These are phyloP conservation scores for Creolimax fragrantissima DNA, from an alignment of 78 protist species.

Conservation along the genomic window DNA sequence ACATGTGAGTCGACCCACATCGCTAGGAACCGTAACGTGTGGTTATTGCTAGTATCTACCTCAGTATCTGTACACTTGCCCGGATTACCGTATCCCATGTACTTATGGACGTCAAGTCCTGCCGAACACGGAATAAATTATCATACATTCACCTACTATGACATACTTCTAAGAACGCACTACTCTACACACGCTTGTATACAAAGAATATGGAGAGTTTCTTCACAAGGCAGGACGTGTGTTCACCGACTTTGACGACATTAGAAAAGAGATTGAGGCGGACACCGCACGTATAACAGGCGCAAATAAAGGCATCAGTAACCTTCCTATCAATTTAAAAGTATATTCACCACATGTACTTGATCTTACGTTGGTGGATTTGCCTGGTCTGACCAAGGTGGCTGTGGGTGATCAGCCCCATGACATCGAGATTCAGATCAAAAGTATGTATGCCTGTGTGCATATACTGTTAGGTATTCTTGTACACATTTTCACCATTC, in stretches of 20 bases:
- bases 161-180: too few species aligned
- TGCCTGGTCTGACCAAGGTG: slow-evolving; percentile 86
- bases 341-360: slow-evolving; percentile 85
- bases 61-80: too few species aligned
- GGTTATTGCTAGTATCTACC: too few species aligned
- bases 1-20: too few species aligned
- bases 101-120: too few species aligned
- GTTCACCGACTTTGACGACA: slow-evolving; percentile 1
- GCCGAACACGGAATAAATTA: too few species aligned
- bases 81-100: too few species aligned
- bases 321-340: slow-evolving; percentile 82
- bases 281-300: slow-evolving; percentile 84
- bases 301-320: slow-evolving; percentile 62
- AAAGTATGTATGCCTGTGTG: neutral
- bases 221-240: neutral
- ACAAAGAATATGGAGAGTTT: slow-evolving; percentile 24
- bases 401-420: slow-evolving; percentile 90
- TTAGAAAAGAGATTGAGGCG: slow-evolving; percentile 66
- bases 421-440: neutral
- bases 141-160: too few species aligned
- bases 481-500: too few species aligned
- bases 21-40: too few species aligned
- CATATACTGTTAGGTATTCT: neutral
- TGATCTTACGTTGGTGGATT: slow-evolving; percentile 81
- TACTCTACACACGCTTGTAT: too few species aligned